phyloP scores from a whole-genome alignment of 2,329 filamentous ascomycete genomes.

The Chaetomium globosum region DNA sequence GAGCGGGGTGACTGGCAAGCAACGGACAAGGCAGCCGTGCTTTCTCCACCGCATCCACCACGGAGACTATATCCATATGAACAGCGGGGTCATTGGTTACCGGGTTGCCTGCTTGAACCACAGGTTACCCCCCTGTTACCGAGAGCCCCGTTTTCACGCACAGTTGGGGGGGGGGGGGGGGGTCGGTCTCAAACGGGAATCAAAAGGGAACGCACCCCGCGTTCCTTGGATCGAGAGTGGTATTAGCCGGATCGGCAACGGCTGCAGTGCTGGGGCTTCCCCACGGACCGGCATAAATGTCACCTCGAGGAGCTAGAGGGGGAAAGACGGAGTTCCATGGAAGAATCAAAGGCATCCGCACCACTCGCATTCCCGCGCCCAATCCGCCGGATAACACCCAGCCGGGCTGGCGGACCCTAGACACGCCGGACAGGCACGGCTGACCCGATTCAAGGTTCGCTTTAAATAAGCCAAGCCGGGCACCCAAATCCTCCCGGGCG shows the following conservation, averaged over 20 bases:
- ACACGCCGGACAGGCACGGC: background rate
- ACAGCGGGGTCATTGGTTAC: background rate
- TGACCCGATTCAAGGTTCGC: background rate
- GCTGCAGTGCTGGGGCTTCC: background rate
- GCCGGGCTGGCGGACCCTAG: background rate
- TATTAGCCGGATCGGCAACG: conserved; percentile 19
- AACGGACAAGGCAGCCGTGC: background rate
- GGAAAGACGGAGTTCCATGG: conserved; percentile 5
- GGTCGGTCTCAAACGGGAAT: conserved; percentile 8
- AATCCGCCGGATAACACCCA: background rate
- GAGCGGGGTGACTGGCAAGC: background rate
- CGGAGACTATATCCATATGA: background rate
- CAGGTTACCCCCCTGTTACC: background rate
- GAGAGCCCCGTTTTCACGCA: background rate
- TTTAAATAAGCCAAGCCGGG: background rate
- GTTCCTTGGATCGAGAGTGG: conserved; percentile 8
- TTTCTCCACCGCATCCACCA: background rate
- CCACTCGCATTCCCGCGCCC: background rate
- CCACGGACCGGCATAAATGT: conserved; percentile 6
- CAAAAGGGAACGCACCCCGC: conserved; percentile 9
- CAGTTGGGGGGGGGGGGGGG: too few species aligned
- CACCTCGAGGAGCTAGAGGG: background rate
- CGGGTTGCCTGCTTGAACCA: background rate
- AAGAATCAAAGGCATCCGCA: background rate
- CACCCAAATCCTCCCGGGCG: background rate